Evolutionary conservation across 495 filamentous ascomycete genomes (phyloP), one percentile per base, ranked within the genome.

Genomic region (Bacidia rubella): DNA sequence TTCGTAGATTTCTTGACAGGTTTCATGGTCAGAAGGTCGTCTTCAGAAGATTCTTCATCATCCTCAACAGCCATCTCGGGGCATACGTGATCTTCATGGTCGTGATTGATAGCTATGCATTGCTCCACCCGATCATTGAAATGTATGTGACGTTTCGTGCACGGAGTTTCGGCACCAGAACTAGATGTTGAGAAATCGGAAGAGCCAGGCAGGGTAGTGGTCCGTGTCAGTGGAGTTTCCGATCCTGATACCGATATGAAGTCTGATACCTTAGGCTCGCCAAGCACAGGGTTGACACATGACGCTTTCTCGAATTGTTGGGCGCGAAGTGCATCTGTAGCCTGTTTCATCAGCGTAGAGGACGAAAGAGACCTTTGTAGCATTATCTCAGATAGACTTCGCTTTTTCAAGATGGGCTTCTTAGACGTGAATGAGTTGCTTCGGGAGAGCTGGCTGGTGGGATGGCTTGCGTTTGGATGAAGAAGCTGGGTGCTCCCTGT

Each of bases 101-200:
- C 89, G 50, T 78, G 73, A 23, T 97, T 89, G 22, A 98, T 83
- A 2, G 92, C 92, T 49, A 96, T 96, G 61, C 89, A 96, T 63
- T 98, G 90, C 60, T 87, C 80, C 11, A 98, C 92, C 66, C 87
- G 85, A 62, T 96, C 83, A 65, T 95, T 92, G 68, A 98, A 98
- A 63, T 94, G 87, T 47, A 98, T 97, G 63, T 95, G 92, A 41
- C 83, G 86, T 53, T 73, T 75, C 60, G 85, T 85, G 49, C 68
- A 68, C 3, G 89, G 89, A 3, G 87, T 90, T 2, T 70, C 68
- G 32, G 82, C 53, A 11, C 73, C 67, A 0, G 74, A 71, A 2
- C 71, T 72, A 1, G 70, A 65, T 2, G 72, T 72, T 1, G 70
- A 66, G 2, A 27, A 63, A 38, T 19, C 65, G 64, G 41, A 61